Base-by-base conservation (phyloP, 257 asterid genomes). In the Solanum sparsipilum region DNA sequence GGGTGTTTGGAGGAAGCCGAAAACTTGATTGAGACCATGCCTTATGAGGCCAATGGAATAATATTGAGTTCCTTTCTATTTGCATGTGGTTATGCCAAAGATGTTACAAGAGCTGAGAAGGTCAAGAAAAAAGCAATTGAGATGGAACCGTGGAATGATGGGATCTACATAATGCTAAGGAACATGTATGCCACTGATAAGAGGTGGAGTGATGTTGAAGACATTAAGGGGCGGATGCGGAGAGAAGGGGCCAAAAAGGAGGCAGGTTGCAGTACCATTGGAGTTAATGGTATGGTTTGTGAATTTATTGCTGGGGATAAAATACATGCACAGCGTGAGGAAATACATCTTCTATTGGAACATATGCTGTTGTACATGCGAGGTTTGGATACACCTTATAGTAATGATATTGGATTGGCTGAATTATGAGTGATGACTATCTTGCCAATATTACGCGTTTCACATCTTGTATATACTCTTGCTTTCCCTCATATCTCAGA, bases 1-100 rank as follows among this genome's bases (percentile, higher is more conserved):
- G 99, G 99, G 20, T 86, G 91, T 85, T 76, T 97, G 91, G 96
- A 93, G 89, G 99, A 96, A 93, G 99, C 98, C 13, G 99, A 97
- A 87, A 90, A 84, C 88, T 84, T 97, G 90, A 92, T 97, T 3
- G 88, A 93, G 88, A 76, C 88, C 90, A 97, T 96, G 99, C 99
- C 99, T 48, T 95, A 89, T n/a, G 98, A 96, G 86, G 95, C 93
- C 35, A 97, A 97, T 90, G 98, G 98, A 74, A 93, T 97, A 84
- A 95, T 97, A 88, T 88, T 97, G 89, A 94, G 98, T 88, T 97
- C 99, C 70, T 92, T 97, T 88, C 81, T 97, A 65, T 97, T 93
- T 89, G 98, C 98, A 32, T 97, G 98, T 90, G 93, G 94, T 39
- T 94, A 89, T 92, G 93, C 97, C 7, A 96, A 96, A 91, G 99